A percentile compares a stretch with the other conserved stretches of the same genome.
These are phyloP conservation scores for Magnaporthiopsis rhizophila DNA, from an alignment of 2,329 filamentous ascomycete genomes.

Conservation along the genomic window DNA sequence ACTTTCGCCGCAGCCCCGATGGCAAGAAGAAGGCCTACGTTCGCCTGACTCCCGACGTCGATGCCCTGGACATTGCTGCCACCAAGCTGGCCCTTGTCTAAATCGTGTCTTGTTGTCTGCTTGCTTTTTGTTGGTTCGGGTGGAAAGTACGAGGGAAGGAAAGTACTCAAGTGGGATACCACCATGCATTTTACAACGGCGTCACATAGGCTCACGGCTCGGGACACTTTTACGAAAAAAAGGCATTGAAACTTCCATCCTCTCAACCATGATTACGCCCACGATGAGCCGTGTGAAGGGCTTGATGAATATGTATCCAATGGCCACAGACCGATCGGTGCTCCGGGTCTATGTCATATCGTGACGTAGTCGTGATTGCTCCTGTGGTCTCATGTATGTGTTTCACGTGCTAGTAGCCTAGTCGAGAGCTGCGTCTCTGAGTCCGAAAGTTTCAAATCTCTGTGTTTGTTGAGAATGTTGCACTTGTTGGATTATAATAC, in stretches of 20 bases:
- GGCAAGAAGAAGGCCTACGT: constrained; percentile 98
- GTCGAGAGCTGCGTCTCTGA: too few relatives aligned
- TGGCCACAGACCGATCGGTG: background rate
- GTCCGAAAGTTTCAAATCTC: background rate
- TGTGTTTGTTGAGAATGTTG: background rate
- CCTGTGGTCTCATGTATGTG: too few relatives aligned
- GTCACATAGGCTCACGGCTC: constrained; percentile 21
- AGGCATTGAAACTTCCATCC: constrained; percentile 10
- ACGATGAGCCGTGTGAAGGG: background rate
- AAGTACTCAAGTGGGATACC: constrained; percentile 13
- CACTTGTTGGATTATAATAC: background rate
- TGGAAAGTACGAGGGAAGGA: constrained; percentile 8
- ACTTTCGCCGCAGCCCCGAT: constrained; percentile 58
- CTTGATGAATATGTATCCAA: background rate
- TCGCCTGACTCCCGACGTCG: constrained; percentile 90
- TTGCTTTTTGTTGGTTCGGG: constrained; percentile 16
- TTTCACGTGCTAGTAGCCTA: too few relatives aligned
- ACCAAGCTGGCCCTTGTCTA: constrained; percentile 99
- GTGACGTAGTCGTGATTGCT: background rate
- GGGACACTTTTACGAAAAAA: constrained; percentile 20
- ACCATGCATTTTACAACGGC: constrained; percentile 17
- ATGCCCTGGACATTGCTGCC: constrained; percentile 97
- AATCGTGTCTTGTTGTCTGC: constrained; percentile 27
- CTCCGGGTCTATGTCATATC: background rate
- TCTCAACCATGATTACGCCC: background rate